phyloP scores from a whole-genome alignment of 371 early-diverging fungal species.

The Mortierella sp. region DNA sequence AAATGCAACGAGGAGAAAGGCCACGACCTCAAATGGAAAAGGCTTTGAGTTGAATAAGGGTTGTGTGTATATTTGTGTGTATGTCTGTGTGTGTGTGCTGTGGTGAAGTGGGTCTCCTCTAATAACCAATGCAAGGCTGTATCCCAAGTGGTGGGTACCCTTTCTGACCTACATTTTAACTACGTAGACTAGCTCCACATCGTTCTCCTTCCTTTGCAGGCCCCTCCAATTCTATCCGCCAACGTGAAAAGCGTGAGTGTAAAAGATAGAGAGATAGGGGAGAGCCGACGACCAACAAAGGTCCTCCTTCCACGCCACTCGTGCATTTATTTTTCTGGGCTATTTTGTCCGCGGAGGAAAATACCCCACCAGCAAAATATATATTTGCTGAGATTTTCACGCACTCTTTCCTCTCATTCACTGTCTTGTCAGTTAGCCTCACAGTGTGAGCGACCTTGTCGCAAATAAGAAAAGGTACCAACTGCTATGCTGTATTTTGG shows the following conservation, averaged over 20 bases:
- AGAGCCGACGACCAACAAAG: neutral
- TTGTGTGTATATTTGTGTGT: too few relatives aligned
- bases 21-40: too few relatives aligned
- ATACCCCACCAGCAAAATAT: neutral
- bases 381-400: neutral
- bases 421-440: slow-evolving; percentile 3
- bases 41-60: too few relatives aligned
- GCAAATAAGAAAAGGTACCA: neutral
- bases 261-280: neutral
- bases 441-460: neutral
- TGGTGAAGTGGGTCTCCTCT: too few relatives aligned
- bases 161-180: too few relatives aligned
- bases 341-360: slow-evolving; percentile 1
- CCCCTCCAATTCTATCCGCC: neutral
- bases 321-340: neutral
- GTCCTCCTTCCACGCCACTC: neutral
- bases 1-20: neutral
- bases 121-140: too few relatives aligned
- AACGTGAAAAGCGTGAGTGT: neutral
- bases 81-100: too few relatives aligned
- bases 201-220: too few relatives aligned
- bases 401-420: neutral
- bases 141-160: too few relatives aligned
- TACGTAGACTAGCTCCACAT: too few relatives aligned
- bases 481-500: neutral